A percentile compares a stretch with the other conserved stretches of the same genome.
Evolutionary conservation across 495 filamentous ascomycete species (phyloP).

Genomic region (Penicillium soppii): DNA sequence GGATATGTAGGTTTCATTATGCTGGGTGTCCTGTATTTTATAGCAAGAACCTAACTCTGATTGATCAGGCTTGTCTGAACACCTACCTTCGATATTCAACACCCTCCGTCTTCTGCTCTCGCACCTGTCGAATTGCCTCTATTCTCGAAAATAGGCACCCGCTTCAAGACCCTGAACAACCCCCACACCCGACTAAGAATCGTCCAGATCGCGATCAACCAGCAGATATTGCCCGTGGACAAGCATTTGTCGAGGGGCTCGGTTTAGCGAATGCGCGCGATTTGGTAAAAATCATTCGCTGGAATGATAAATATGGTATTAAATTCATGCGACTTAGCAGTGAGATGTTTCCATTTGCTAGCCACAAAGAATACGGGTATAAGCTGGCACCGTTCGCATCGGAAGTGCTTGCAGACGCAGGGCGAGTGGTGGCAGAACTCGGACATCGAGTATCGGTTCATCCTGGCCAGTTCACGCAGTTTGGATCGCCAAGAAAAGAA

Average conservation of each 20-base stretch:
- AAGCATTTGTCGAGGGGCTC: slow-evolving; percentile 71
- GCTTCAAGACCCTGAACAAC: slow-evolving; percentile 68
- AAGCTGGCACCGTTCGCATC: slow-evolving; percentile 83
- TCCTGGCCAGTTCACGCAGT: slow-evolving; percentile 90
- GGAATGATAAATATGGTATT: slow-evolving; percentile 93
- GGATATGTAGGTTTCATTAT: slow-evolving; percentile 70
- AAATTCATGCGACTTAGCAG: slow-evolving; percentile 90
- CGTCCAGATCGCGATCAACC: slow-evolving; percentile 70
- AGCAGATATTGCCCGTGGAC: slow-evolving; percentile 60
- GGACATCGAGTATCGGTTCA: slow-evolving; percentile 89
- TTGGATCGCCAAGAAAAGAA: slow-evolving; percentile 72
- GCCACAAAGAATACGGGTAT: slow-evolving; percentile 84
- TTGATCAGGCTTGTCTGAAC: slow-evolving; percentile 74
- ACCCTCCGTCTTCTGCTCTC: slow-evolving; percentile 84
- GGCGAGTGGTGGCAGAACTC: slow-evolving; percentile 72
- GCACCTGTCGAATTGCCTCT: slow-evolving; percentile 87
- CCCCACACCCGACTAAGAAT: slow-evolving; percentile 79
- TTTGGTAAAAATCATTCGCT: slow-evolving; percentile 79
- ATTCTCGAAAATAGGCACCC: slow-evolving; percentile 88
- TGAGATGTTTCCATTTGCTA: slow-evolving; percentile 97
- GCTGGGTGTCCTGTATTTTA: background rate
- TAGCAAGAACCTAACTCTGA: slow-evolving; percentile 15
- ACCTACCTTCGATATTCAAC: slow-evolving; percentile 88
- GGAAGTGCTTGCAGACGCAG: slow-evolving; percentile 72
- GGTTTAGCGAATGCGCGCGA: slow-evolving; percentile 82